Evolutionary conservation across 2,329 filamentous ascomycete genomes (phyloP), one percentile per base, ranked within the genome.

Genomic region (Thermomyces lanuginosus): DNA sequence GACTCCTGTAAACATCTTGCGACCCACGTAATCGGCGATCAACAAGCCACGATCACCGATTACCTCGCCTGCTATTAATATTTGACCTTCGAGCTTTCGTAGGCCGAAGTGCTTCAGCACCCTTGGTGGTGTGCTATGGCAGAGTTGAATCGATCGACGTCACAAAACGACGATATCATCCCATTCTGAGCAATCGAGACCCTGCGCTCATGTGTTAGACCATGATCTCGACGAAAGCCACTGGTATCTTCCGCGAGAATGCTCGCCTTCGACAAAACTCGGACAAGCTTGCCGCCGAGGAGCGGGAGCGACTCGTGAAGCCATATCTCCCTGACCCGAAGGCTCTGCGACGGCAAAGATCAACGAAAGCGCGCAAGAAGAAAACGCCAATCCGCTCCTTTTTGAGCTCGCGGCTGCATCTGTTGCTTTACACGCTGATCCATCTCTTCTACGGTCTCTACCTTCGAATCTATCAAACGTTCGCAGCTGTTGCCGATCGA

Each of bases 361-460:
- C 40, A 20, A 27, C 34, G 17, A 40, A 43, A 16, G 40, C 41
- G 11, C 45, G 40, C 30, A 37, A 37, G 25, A 45, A 44, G 16
- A 17, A 26, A 19, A 54, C 46, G n/a, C 51, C 58, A 8, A 47
- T 62, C 16, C 55, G 57, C 22, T 47, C 48, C 3, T 61, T 61
- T 31, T 24, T 62, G 21, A 58, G 50, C 33, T 49, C 49, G 5
- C 56, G 58, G 31, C 30, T 61, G 3, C 48, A 63, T 30, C 48
- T 50, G 22, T 34, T 62, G n/a, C 34, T 55, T 15, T 61, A 60
- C 33, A 52, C 56, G 12, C 21, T 56, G 20, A 57, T 60, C 18
- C 82, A 92, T 45, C 66, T 76, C 35, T 49, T 92, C 39, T 95
- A 92, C 57, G 86, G 81, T 5, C 60, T 95, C 37, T 91, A 89